Percentiles rank a stretch among this genome's conserved stretches.
phyloP scores from a whole-genome alignment of 2,329 filamentous ascomycete species.

The Aureobasidium uvarum region DNA sequence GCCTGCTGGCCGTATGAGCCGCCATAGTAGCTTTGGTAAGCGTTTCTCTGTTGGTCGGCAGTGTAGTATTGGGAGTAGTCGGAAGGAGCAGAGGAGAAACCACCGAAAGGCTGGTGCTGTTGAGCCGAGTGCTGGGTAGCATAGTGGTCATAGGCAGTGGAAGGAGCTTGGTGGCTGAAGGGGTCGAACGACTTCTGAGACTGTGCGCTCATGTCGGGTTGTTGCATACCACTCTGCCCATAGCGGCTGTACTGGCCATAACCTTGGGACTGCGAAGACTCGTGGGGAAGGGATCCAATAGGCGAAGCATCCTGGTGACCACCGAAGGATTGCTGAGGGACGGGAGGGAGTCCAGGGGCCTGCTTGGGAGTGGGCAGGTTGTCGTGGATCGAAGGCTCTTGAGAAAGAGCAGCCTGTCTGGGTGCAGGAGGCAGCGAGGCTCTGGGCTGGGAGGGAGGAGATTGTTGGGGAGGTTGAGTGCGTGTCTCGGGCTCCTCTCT shows the following conservation, averaged over 20 bases:
- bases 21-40: constrained; percentile 68
- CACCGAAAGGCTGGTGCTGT: constrained; percentile 58
- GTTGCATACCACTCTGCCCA: constrained; percentile 56
- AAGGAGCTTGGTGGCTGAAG: constrained; percentile 71
- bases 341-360: constrained; percentile 62
- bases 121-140: constrained; percentile 57
- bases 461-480: constrained; percentile 88
- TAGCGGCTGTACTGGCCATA: constrained; percentile 70
- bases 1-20: constrained; percentile 53
- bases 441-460: constrained; percentile 79
- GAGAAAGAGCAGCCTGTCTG: constrained; percentile 44
- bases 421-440: constrained; percentile 77
- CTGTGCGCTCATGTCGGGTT: constrained; percentile 55
- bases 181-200: constrained; percentile 83
- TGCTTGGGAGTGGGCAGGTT: constrained; percentile 55
- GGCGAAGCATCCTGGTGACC: constrained; percentile 46
- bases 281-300: constrained; percentile 51
- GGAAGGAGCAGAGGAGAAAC: constrained; percentile 69
- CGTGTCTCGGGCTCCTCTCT: constrained; percentile 94
- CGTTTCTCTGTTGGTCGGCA: constrained; percentile 68
- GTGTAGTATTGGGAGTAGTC: constrained; percentile 88
- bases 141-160: constrained; percentile 49
- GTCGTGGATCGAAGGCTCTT: constrained; percentile 44
- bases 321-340: constrained; percentile 49
- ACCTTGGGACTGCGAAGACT: constrained; percentile 45